phyloP scores from a whole-genome alignment of 75 land plant genomes.

The Pinus tabuliformis region DNA sequence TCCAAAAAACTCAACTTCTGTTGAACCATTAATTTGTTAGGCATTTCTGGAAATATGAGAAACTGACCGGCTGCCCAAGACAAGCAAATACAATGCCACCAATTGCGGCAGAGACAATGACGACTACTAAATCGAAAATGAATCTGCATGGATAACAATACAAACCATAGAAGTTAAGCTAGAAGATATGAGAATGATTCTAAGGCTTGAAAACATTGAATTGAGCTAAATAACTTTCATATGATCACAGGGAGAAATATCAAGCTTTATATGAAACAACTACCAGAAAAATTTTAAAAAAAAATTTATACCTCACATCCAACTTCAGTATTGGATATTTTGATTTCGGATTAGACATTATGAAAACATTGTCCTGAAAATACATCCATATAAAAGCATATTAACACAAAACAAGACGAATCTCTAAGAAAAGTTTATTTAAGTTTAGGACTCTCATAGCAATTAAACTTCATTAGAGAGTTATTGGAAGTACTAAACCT shows the following conservation, averaged over 20 bases:
- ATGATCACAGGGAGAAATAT: background rate
- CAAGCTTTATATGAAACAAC: background rate
- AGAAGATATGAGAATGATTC: background rate
- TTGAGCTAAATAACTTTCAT: background rate
- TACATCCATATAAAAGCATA: background rate
- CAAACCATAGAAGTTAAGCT: background rate
- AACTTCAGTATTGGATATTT: slow-evolving; percentile 90
- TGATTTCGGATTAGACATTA: slow-evolving; percentile 94
- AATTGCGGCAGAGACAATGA: slow-evolving; percentile 97
- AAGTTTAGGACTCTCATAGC: background rate
- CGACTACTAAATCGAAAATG: slow-evolving; percentile 96
- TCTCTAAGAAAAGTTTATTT: background rate
- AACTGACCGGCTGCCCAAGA: slow-evolving; percentile 94
- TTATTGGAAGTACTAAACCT: background rate
- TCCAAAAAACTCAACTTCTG: background rate
- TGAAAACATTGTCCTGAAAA: slow-evolving; percentile 94
- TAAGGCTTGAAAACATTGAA: background rate
- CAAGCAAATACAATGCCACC: slow-evolving; percentile 99
- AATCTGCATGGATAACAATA: slow-evolving; percentile 44
- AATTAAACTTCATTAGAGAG: background rate
- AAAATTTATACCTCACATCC: slow-evolving; percentile 63
- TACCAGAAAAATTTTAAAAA: background rate
- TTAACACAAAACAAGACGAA: background rate
- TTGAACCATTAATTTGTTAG: background rate
- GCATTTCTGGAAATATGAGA: background rate